Evolutionary conservation across 352 stramenopile species (phyloP).

Genomic region (Phytophthora citricola): DNA sequence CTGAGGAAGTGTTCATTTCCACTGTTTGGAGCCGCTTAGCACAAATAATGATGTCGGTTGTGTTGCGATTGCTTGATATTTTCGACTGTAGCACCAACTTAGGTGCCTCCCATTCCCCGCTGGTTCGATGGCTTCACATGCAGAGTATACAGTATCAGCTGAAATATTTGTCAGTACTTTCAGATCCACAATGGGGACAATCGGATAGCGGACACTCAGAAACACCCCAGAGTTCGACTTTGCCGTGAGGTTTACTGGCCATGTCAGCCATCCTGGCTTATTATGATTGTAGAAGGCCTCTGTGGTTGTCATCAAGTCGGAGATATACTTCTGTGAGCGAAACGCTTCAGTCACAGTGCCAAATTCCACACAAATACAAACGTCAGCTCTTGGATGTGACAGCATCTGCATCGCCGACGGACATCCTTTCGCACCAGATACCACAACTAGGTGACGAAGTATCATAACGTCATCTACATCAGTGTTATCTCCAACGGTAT

Average conservation of each 20-base stretch:
- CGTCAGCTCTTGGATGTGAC: slow-evolving; percentile 21
- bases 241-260: slow-evolving; percentile 36
- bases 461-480: slow-evolving; percentile 25
- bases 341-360: slow-evolving; percentile 20
- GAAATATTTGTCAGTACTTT: slow-evolving; percentile 38
- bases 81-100: slow-evolving; percentile 33
- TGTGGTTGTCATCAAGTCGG: slow-evolving; percentile 49
- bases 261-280: slow-evolving; percentile 47
- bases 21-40: slow-evolving; percentile 19
- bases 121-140: slow-evolving; percentile 27
- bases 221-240: slow-evolving; percentile 31
- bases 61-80: slow-evolving; percentile 13
- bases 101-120: slow-evolving; percentile 27
- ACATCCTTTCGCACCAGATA: slow-evolving; percentile 21
- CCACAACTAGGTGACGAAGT: slow-evolving; percentile 31
- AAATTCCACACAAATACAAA: slow-evolving; percentile 41
- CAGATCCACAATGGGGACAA: slow-evolving; percentile 44
- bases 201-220: slow-evolving; percentile 40
- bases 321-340: slow-evolving; percentile 44
- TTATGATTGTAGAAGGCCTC: slow-evolving; percentile 60
- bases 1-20: slow-evolving; percentile 17
- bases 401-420: slow-evolving; percentile 32
- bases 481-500: slow-evolving; percentile 16
- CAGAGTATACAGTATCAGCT: slow-evolving; percentile 23
- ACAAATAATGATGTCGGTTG: slow-evolving; percentile 40